Percentiles rank a stretch among this genome's conserved stretches.
These are phyloP conservation scores for Penicillium antarcticum DNA, from an alignment of 495 filamentous ascomycete species.

Conservation along the genomic window DNA sequence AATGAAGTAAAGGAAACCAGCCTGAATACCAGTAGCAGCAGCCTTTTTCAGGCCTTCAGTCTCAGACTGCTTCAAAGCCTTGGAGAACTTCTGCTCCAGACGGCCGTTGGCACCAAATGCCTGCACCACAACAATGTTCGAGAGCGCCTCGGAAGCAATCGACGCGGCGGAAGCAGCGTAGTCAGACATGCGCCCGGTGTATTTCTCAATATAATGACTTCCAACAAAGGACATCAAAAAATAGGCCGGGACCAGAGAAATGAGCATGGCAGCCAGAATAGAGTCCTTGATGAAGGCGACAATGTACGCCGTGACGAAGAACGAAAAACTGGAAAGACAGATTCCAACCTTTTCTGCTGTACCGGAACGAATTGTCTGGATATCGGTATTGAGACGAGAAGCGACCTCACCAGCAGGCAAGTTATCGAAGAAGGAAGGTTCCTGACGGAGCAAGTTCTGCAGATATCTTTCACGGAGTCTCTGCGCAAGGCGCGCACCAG, in stretches of 20 bases:
- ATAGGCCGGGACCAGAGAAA: conserved; percentile 63
- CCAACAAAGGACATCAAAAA: conserved; percentile 63
- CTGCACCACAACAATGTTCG: conserved; percentile 47
- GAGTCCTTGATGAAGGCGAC: conserved; percentile 61
- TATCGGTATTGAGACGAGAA: conserved; percentile 57
- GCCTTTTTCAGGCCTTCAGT: conserved; percentile 53
- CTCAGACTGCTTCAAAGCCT: conserved; percentile 42
- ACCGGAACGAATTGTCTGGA: conserved; percentile 58
- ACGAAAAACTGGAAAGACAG: conserved; percentile 52
- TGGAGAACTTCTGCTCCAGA: conserved; percentile 53
- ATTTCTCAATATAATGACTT: conserved; percentile 58
- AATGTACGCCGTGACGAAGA: conserved; percentile 62
- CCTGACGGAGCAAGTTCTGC: conserved; percentile 54
- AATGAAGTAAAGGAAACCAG: conserved; percentile 66
- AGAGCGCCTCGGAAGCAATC: conserved; percentile 47
- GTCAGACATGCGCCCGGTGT: conserved; percentile 49
- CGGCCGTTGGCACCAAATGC: conserved; percentile 44
- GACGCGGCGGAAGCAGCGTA: conserved; percentile 46
- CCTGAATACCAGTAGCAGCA: conserved; percentile 53
- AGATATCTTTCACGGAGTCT: conserved; percentile 59
- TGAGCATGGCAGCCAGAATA: conserved; percentile 34
- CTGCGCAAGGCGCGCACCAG: conserved; percentile 59
- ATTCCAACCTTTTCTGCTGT: conserved; percentile 68
- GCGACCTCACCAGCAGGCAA: conserved; percentile 58
- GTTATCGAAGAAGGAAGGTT: conserved; percentile 59